A percentile compares a stretch with the other conserved stretches of the same genome.
Evolutionary conservation across 208 protist genomes (phyloP).

Genomic region (Crithidia acanthocephali): DNA sequence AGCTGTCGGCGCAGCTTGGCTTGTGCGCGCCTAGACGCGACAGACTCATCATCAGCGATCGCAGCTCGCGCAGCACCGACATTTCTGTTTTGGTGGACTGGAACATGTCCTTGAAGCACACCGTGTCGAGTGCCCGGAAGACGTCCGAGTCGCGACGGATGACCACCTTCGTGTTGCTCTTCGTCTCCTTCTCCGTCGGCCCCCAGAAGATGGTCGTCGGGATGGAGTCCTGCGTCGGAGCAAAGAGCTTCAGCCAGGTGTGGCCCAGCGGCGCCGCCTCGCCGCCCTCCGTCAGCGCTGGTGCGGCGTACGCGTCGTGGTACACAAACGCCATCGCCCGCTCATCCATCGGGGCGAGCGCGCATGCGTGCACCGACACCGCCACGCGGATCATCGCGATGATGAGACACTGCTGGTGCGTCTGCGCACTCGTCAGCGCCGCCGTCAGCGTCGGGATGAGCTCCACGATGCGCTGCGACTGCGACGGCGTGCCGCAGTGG

Average conservation of each 20-base stretch:
- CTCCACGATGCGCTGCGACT: slow-evolving; percentile 33
- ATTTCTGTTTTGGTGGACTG: slow-evolving; percentile 54
- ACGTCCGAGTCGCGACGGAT: slow-evolving; percentile 14
- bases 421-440: slow-evolving; percentile 29
- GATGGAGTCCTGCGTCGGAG: slow-evolving; percentile 37
- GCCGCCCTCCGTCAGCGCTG: slow-evolving; percentile 76
- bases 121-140: slow-evolving; percentile 20
- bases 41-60: slow-evolving; percentile 50
- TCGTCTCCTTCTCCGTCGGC: background rate
- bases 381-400: slow-evolving; percentile 45
- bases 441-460: slow-evolving; percentile 29
- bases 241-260: slow-evolving; percentile 63
- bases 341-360: slow-evolving; percentile 1
- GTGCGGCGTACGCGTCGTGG: slow-evolving; percentile 55
- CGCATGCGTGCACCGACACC: slow-evolving; percentile 8
- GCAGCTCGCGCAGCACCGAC: slow-evolving; percentile 55
- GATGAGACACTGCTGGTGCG: slow-evolving; percentile 81
- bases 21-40: background rate
- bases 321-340: slow-evolving; percentile 64
- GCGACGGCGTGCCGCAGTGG: slow-evolving; percentile 19
- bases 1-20: background rate
- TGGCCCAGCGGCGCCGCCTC: slow-evolving; percentile 71
- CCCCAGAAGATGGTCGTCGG: slow-evolving; percentile 34
- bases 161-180: background rate
- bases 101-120: slow-evolving; percentile 47